phyloP scores from a whole-genome alignment of 1,284 basidiomycete genomes.

The Heterobasidion parviporum region DNA sequence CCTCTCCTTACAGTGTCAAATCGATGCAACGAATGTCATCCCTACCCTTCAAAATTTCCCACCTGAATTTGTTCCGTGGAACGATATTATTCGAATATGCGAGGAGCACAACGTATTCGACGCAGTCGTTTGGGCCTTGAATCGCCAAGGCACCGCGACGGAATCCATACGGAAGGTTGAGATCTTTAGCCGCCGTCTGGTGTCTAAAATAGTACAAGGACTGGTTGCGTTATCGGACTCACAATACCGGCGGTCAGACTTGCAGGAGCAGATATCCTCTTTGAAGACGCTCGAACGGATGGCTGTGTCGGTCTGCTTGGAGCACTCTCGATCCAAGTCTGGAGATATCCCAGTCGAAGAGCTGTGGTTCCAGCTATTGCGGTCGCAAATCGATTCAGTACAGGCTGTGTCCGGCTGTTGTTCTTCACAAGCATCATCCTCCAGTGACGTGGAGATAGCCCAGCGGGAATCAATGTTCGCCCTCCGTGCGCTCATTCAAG shows the following conservation, averaged over 20 bases:
- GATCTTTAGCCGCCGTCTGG: constrained; percentile 48
- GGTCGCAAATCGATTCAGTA: constrained; percentile 73
- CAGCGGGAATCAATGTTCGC: constrained; percentile 33
- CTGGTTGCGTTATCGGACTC: constrained; percentile 22
- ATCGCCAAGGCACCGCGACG: constrained; percentile 54
- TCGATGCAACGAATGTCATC: constrained; percentile 63
- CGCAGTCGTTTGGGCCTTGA: constrained; percentile 78
- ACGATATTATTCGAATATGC: constrained; percentile 52
- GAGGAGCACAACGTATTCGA: constrained; percentile 63
- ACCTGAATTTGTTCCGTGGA: constrained; percentile 48
- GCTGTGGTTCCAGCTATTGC: constrained; percentile 84
- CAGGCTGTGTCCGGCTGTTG: constrained; percentile 55
- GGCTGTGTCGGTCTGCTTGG: constrained; percentile 61
- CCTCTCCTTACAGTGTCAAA: constrained; percentile 65
- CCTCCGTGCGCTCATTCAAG: constrained; percentile 73
- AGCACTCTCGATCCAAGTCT: constrained; percentile 43
- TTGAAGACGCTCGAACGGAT: constrained; percentile 51
- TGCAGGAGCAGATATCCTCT: constrained; percentile 25
- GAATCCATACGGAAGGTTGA: constrained; percentile 66
- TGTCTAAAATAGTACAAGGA: constrained; percentile 39
- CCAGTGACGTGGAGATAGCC: constrained; percentile 12
- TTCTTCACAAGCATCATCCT: constrained; percentile 18
- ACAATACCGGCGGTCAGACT: constrained; percentile 4
- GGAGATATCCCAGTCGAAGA: constrained; percentile 64
- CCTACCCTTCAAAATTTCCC: constrained; percentile 57